Conservation (phyloP, 768 basidiomycete genomes). For the Daedaleopsis nitida region DNA sequence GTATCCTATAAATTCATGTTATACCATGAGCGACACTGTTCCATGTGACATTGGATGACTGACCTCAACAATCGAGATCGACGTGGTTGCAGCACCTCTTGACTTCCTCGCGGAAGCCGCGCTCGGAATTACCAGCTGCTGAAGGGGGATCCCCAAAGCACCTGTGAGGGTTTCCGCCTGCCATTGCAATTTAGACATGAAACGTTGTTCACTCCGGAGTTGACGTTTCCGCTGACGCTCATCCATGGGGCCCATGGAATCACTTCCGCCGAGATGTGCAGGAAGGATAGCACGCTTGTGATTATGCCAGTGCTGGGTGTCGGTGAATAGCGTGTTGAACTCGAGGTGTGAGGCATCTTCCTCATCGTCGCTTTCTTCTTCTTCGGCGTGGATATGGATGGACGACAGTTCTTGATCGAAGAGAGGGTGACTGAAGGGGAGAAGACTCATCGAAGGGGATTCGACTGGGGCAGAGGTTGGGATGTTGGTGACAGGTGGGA, state of each 20-base stretch:
- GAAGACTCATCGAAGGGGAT: slow-evolving; percentile 22
- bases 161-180: slow-evolving; percentile 68
- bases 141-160: slow-evolving; percentile 53
- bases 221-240: slow-evolving; percentile 39
- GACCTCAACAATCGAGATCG: slow-evolving; percentile 3
- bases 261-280: slow-evolving; percentile 52
- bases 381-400: slow-evolving; percentile 31
- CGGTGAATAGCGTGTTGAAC: slow-evolving; percentile 47
- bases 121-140: slow-evolving; percentile 54
- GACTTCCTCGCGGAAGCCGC: slow-evolving; percentile 23
- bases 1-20: too few species aligned
- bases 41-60: slow-evolving; percentile 11
- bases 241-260: slow-evolving; percentile 30
- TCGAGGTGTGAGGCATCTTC: slow-evolving; percentile 32
- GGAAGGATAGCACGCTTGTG: slow-evolving; percentile 50
- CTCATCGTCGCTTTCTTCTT: slow-evolving; percentile 23
- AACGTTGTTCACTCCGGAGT: slow-evolving; percentile 52
- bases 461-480: not conserved
- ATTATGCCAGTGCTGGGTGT: slow-evolving; percentile 65
- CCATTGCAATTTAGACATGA: slow-evolving; percentile 56
- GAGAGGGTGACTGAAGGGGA: slow-evolving; percentile 42
- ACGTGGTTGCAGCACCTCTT: not conserved
- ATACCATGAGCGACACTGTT: not conserved
- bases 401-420: slow-evolving; percentile 43
- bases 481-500: slow-evolving; percentile 9